Evolutionary conservation across 345 rosid species (phyloP), one percentile per base, ranked within the genome.

Genomic region (Dovyalis caffra): DNA sequence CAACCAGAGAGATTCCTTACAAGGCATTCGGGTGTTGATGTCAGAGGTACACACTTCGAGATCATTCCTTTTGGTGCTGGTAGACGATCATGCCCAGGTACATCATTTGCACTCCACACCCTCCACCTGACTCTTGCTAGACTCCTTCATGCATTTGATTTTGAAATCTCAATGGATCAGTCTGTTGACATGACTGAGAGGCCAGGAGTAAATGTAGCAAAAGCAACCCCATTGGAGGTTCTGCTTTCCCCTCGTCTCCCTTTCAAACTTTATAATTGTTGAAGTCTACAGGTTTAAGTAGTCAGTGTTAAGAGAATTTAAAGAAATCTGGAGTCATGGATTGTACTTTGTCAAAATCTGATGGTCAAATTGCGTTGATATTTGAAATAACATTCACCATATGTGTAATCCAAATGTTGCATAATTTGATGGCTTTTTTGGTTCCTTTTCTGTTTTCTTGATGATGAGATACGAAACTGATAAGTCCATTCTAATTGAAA

Each of bases 51-150:
- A 3, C 61, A 78, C 14, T 78, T 58, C n/a, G 81, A 60, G 38
- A 69, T 78, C 15, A 29, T 77, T 16, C 80, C 80, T 11, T 77
- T 77, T 40, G 80, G 80, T 5, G 58, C 68, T 5, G 80, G 76
- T 1, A 53, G 80, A 37, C 62, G 80, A 34, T 66, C 68, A 0
- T 77, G 80, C 23, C 68, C 76, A 14, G 76, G 80, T 6, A 10
- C 35, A 14, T 57, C 76, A 6, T 71, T 77, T 57, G 71, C 76
- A 0, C 28, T 71, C 1, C 66, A 64, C 8, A 58, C 56, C 7
- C 66, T 77, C 18, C 66, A 71, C 10, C 45, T 71, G 18, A 71
- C 80, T 2, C 60, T 77, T 21, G 72, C 61, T 15, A 53, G 51
- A 3, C 4, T 77, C 11, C 68, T 77, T 25, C 80, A 71, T 10